A percentile compares a stretch with the other conserved stretches of the same genome.
phyloP scores from a whole-genome alignment of 2,329 filamentous ascomycete species.

The Botrytis fragariae region DNA sequence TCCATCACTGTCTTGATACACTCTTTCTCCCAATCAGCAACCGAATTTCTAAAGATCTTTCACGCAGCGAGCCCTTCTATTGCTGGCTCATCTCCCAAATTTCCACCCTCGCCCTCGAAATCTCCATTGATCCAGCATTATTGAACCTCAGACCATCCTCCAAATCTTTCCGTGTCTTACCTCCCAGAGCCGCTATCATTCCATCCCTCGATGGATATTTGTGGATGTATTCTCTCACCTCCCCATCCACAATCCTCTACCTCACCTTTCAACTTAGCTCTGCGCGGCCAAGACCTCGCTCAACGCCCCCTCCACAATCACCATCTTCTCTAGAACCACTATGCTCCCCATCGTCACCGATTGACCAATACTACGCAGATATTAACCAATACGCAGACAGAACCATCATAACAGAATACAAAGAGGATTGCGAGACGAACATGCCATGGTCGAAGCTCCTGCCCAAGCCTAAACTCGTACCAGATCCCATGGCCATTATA shows the following conservation, averaged over 20 bases:
- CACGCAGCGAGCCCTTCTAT: neutral
- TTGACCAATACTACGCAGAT: neutral
- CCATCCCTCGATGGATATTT: neutral
- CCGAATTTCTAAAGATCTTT: neutral
- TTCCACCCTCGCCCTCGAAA: constrained; percentile 9
- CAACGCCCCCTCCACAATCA: neutral
- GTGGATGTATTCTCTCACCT: neutral
- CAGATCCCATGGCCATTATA: neutral
- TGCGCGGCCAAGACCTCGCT: neutral
- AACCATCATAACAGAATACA: neutral
- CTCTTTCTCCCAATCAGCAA: neutral
- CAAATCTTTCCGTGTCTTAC: neutral
- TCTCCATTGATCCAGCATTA: neutral
- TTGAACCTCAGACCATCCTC: neutral
- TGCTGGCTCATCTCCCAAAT: neutral
- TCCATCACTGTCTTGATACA: neutral
- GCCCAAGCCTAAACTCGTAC: neutral
- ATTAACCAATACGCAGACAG: neutral
- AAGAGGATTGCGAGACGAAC: neutral
- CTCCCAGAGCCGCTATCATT: neutral
- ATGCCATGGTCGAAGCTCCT: neutral
- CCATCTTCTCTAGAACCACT: neutral
- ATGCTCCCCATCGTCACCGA: neutral
- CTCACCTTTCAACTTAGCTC: neutral
- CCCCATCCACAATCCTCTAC: neutral